phyloP scores from a whole-genome alignment of 371 early-diverging fungal species.

The Aphelidium insulamus region DNA sequence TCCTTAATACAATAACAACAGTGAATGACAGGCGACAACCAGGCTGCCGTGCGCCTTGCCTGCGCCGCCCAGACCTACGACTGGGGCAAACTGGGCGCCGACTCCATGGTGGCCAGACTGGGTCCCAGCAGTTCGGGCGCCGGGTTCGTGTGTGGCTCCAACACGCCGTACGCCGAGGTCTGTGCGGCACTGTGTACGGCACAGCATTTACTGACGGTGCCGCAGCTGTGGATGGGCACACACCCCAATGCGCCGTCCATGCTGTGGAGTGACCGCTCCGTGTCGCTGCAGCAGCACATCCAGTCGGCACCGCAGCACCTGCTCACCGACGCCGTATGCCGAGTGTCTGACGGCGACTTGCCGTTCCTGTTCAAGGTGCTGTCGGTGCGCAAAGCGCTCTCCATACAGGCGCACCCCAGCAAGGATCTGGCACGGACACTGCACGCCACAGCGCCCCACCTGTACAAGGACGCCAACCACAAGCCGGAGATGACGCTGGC shows the following conservation, averaged over 20 bases:
- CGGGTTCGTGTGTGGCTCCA: constrained; percentile 20
- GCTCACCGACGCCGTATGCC: constrained; percentile 9
- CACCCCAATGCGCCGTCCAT: constrained; percentile 78
- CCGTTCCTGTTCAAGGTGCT: constrained; percentile 95
- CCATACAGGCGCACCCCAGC: constrained; percentile 96
- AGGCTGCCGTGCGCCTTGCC: constrained; percentile 29
- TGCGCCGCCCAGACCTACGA: constrained; percentile 62
- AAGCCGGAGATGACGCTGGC: constrained; percentile 97
- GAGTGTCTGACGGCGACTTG: constrained; percentile 45
- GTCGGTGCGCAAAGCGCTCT: constrained; percentile 78
- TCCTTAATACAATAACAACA: too few species aligned
- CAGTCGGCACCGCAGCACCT: constrained; percentile 3
- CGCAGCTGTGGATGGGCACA: constrained; percentile 90
- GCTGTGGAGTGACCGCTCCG: not conserved
- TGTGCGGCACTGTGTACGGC: not conserved
- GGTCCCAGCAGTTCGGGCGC: constrained; percentile 35
- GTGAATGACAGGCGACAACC: too few species aligned
- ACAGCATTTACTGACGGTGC: not conserved
- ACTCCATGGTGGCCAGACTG: constrained; percentile 62
- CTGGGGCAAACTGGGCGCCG: constrained; percentile 80
- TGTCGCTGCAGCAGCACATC: not conserved
- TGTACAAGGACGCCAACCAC: constrained; percentile 78
- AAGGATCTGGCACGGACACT: constrained; percentile 55
- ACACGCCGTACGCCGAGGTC: constrained; percentile 77
- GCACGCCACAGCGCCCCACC: constrained; percentile 38